phyloP scores from a whole-genome alignment of 768 basidiomycete genomes.

The Amanita subjunquillea region DNA sequence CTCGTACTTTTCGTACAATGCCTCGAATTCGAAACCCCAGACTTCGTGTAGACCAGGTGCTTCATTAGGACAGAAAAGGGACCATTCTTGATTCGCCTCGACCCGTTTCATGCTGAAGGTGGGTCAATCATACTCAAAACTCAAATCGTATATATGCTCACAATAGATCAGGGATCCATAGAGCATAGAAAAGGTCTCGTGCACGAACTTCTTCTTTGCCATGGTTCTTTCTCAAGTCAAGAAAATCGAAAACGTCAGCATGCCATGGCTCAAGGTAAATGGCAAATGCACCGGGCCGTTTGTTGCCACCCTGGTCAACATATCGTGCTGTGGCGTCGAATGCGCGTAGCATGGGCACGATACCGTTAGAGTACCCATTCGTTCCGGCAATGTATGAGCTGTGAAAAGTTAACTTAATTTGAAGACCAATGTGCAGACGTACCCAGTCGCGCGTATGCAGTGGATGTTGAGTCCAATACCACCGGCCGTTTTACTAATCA shows the following conservation, averaged over 20 bases:
- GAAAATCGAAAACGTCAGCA: slow-evolving; percentile 92
- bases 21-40: slow-evolving; percentile 84
- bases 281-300: slow-evolving; percentile 96
- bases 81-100: slow-evolving; percentile 83
- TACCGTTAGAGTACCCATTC: slow-evolving; percentile 97
- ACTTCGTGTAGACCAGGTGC: slow-evolving; percentile 86
- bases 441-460: slow-evolving; percentile 94
- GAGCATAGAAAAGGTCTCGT: slow-evolving; percentile 93
- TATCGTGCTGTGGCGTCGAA: slow-evolving; percentile 98
- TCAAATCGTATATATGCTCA: slow-evolving; percentile 25
- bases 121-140: not conserved
- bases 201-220: slow-evolving; percentile 97
- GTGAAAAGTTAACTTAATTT: not conserved
- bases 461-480: slow-evolving; percentile 96
- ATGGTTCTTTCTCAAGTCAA: slow-evolving; percentile 97
- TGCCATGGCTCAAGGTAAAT: slow-evolving; percentile 99
- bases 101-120: slow-evolving; percentile 86
- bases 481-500: slow-evolving; percentile 99
- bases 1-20: slow-evolving; percentile 80
- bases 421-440: slow-evolving; percentile 14
- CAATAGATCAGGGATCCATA: slow-evolving; percentile 98
- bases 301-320: slow-evolving; percentile 98
- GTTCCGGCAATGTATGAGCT: slow-evolving; percentile 99
- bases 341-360: slow-evolving; percentile 97
- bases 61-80: slow-evolving; percentile 96